Conservation (phyloP, 306 rosid genomes). For the Corylus avellana region DNA sequence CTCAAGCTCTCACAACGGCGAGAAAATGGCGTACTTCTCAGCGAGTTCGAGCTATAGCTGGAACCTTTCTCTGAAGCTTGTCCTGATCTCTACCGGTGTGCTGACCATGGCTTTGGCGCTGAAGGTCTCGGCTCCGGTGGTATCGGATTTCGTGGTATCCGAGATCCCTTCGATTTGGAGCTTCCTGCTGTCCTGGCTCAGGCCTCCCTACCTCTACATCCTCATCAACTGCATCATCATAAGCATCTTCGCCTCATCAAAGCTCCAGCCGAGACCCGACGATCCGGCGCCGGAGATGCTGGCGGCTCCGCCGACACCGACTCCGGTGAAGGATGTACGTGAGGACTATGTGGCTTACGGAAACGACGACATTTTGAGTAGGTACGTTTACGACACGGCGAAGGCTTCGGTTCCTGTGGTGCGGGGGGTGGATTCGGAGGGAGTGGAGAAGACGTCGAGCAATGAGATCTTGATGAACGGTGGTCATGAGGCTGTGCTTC, state of each 20-base stretch:
- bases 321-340: not conserved
- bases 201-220: conserved; percentile 83
- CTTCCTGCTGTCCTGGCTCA: conserved; percentile 53
- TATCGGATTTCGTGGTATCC: conserved; percentile 47
- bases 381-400: conserved; percentile 20
- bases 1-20: not conserved
- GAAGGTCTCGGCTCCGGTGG: conserved; percentile 61
- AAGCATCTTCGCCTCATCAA: conserved; percentile 77
- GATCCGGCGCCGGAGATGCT: not conserved
- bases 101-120: conserved; percentile 62
- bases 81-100: conserved; percentile 58
- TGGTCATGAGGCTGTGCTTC: conserved; percentile 18
- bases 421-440: conserved; percentile 15
- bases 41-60: conserved; percentile 30
- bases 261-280: conserved; percentile 34
- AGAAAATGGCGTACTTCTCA: conserved; percentile 28
- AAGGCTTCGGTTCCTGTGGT: not conserved
- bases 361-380: conserved; percentile 10
- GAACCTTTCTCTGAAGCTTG: conserved; percentile 44
- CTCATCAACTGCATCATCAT: conserved; percentile 78
- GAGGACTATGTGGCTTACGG: conserved; percentile 1
- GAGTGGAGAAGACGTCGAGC: conserved; percentile 10
- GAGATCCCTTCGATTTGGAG: conserved; percentile 65
- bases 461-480: not conserved
- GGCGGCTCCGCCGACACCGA: not conserved